Percentiles rank a stretch among this genome's conserved stretches.
Conservation (phyloP, 2,329 filamentous ascomycete genomes). For the Exutisphaerella laricina region DNA sequence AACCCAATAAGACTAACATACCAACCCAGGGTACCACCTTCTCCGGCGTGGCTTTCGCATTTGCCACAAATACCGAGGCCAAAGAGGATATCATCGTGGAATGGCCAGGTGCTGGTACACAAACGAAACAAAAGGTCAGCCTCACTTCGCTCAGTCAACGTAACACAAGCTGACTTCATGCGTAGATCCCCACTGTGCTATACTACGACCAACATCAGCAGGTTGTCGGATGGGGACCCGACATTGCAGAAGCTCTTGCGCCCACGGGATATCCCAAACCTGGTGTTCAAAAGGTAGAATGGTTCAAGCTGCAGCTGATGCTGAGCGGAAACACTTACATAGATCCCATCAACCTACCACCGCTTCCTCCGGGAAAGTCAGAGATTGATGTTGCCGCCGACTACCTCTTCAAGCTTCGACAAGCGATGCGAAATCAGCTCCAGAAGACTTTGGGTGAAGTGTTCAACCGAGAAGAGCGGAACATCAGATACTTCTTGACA, state of each 20-base stretch:
- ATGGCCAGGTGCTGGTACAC: constrained; percentile 95
- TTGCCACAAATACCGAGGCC: constrained; percentile 92
- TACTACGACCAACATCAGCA: constrained; percentile 99
- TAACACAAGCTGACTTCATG: constrained; percentile 17
- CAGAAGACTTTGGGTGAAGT: constrained; percentile 97
- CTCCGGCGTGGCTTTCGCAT: constrained; percentile 89
- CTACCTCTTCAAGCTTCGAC: constrained; percentile 95
- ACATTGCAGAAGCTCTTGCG: constrained; percentile 93
- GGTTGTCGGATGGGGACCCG: constrained; percentile 98
- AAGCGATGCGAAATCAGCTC: constrained; percentile 91
- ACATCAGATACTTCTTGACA: constrained; percentile 95
- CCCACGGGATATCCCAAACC: constrained; percentile 97
- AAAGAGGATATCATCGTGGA: constrained; percentile 99
- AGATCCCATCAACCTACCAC: constrained; percentile 96
- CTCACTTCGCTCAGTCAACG: constrained; percentile 8
- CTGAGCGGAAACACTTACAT: constrained; percentile 98
- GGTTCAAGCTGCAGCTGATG: constrained; percentile 99
- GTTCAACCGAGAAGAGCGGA: constrained; percentile 95
- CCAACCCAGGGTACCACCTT: constrained; percentile 79
- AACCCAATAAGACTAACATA: no score
- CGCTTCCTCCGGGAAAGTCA: constrained; percentile 93
- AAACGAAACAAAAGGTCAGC: constrained; percentile 93
- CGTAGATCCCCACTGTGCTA: constrained; percentile 92
- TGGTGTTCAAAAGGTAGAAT: constrained; percentile 97
- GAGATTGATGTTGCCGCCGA: constrained; percentile 99